These are phyloP conservation scores for Wallacemonas collosoma DNA, from an alignment of 208 protist species.

Conservation along the genomic window DNA sequence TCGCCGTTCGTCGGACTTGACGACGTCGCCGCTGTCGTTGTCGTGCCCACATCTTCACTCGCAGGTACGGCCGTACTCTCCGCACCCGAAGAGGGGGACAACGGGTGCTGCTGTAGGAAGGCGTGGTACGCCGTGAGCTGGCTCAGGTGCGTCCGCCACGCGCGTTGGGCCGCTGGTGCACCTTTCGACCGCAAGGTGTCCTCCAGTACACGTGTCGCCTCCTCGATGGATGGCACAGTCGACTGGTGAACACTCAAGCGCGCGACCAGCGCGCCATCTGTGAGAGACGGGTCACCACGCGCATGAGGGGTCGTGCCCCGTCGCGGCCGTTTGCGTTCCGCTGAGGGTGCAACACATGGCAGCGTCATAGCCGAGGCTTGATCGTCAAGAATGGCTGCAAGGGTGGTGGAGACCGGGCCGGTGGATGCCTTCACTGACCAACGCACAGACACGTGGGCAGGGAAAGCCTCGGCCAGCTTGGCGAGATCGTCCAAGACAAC, in stretches of 20 bases:
- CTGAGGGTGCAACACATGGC: not conserved
- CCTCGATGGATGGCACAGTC: conserved; percentile 42
- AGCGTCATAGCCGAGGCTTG: not conserved
- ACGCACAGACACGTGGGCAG: conserved; percentile 42
- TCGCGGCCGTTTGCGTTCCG: not conserved
- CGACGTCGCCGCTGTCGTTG: no score
- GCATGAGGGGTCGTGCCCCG: not conserved
- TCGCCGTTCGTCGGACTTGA: no score
- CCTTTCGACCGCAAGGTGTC: conserved; percentile 21
- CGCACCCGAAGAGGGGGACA: not conserved
- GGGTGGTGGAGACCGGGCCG: not conserved
- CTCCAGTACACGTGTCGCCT: conserved; percentile 26
- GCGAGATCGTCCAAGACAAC: conserved; percentile 65
- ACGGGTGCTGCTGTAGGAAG: conserved; percentile 24
- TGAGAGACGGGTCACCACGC: not conserved
- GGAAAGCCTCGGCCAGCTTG: conserved; percentile 54
- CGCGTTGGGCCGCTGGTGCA: conserved; percentile 14
- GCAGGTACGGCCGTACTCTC: not conserved
- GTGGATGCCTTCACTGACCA: conserved; percentile 26
- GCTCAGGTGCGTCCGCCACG: conserved; percentile 33
- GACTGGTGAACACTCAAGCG: not conserved
- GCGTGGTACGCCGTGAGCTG: conserved; percentile 42
- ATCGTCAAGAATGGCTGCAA: conserved; percentile 2
- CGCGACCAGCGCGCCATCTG: conserved; percentile 3
- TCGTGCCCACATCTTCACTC: no score